A percentile compares a stretch with the other conserved stretches of the same genome.
These are phyloP conservation scores for Schrenkiella parvula DNA, from an alignment of 345 rosid genomes.

Conservation along the genomic window DNA sequence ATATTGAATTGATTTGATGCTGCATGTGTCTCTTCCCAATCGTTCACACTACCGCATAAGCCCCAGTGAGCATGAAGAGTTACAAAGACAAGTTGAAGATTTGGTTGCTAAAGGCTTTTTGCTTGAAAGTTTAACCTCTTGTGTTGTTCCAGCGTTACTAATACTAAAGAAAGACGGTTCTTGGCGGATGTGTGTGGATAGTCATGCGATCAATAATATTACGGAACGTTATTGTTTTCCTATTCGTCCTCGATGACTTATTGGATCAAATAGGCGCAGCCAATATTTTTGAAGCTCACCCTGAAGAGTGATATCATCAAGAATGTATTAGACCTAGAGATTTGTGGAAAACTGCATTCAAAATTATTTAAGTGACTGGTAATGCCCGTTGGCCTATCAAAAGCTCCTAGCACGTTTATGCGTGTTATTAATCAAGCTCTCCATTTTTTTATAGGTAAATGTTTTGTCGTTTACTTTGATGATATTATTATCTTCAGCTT, in stretches of 20 bases:
- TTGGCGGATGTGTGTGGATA: not conserved
- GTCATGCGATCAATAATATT: not conserved
- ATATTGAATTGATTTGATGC: too few species aligned
- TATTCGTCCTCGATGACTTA: not conserved
- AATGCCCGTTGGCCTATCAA: too few species aligned
- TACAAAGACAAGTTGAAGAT: not conserved
- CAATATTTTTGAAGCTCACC: not conserved
- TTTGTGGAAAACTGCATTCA: not conserved
- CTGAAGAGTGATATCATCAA: not conserved
- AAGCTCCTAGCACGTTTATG: too few species aligned
- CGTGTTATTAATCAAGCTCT: too few species aligned
- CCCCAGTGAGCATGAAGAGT: not conserved
- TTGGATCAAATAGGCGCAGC: not conserved
- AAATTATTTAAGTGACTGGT: too few species aligned
- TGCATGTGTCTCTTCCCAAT: too few species aligned
- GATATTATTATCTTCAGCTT: too few species aligned
- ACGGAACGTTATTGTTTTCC: not conserved
- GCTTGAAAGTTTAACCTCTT: not conserved
- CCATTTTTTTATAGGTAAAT: too few species aligned
- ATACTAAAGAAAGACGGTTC: not conserved
- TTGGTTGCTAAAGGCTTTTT: not conserved
- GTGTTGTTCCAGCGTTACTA: not conserved
- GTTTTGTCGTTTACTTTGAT: too few species aligned
- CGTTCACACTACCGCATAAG: not conserved
- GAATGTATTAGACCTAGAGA: not conserved